Evolutionary conservation across 768 basidiomycete genomes (phyloP).

Genomic region (Trametes elegans): DNA sequence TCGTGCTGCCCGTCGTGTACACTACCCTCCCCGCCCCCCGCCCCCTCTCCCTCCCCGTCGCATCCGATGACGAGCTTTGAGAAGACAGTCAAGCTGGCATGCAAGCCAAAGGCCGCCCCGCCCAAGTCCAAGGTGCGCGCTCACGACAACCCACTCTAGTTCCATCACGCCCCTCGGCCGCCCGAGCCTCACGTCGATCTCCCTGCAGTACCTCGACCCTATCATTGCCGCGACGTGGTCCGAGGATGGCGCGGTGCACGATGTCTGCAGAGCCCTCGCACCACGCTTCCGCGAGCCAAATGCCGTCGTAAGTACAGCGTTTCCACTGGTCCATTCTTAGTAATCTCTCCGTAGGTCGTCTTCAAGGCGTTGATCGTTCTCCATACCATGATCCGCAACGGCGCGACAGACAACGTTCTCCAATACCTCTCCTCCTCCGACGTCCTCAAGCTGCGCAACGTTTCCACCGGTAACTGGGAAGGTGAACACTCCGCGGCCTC

Average conservation of each 20-base stretch:
- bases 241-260: slow-evolving; percentile 89
- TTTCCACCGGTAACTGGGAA: slow-evolving; percentile 84
- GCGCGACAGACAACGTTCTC: slow-evolving; percentile 92
- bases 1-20: slow-evolving; percentile 9
- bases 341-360: slow-evolving; percentile 60
- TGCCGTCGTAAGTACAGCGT: slow-evolving; percentile 60
- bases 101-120: slow-evolving; percentile 94
- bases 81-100: slow-evolving; percentile 94
- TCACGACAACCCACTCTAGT: not conserved
- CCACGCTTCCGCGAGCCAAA: slow-evolving; percentile 90
- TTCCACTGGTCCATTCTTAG: not conserved
- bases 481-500: slow-evolving; percentile 44
- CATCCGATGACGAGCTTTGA: slow-evolving; percentile 56
- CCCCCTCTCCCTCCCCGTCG: not conserved
- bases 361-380: slow-evolving; percentile 96
- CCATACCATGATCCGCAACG: slow-evolving; percentile 95
- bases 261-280: slow-evolving; percentile 87
- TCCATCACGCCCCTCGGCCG: not conserved
- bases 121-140: slow-evolving; percentile 87
- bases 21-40: slow-evolving; percentile 6
- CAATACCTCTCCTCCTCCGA: slow-evolving; percentile 79
- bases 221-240: slow-evolving; percentile 97
- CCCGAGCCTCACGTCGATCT: not conserved
- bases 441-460: slow-evolving; percentile 77
- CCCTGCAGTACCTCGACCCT: slow-evolving; percentile 84